phyloP scores from a whole-genome alignment of 164 flowering plant species.

The Cinnamomum chago region DNA sequence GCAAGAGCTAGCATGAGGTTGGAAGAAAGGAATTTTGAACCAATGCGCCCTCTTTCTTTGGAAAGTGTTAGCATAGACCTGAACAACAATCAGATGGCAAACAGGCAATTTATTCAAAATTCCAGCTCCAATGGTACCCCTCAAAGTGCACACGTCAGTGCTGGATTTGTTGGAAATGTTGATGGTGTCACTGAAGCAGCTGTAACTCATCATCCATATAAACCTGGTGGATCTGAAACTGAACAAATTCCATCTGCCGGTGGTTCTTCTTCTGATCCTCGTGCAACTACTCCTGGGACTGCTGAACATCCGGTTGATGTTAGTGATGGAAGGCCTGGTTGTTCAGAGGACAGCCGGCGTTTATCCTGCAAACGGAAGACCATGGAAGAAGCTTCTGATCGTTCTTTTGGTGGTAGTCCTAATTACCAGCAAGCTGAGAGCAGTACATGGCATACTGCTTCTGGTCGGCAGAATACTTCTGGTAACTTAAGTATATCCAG shows the following conservation, averaged over 20 bases:
- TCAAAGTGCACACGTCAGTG: slow-evolving; percentile 31
- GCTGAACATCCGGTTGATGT: slow-evolving; percentile 36
- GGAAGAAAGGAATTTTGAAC: slow-evolving; percentile 32
- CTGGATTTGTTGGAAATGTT: slow-evolving; percentile 32
- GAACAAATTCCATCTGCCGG: slow-evolving; percentile 25
- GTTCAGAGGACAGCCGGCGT: slow-evolving; percentile 52
- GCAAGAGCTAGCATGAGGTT: slow-evolving; percentile 31
- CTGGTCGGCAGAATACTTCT: slow-evolving; percentile 24
- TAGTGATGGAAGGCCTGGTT: slow-evolving; percentile 45
- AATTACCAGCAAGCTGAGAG: slow-evolving; percentile 41
- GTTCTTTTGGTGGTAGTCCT: slow-evolving; percentile 39
- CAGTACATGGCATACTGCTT: slow-evolving; percentile 36
- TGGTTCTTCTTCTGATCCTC: slow-evolving; percentile 40
- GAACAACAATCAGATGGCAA: slow-evolving; percentile 17
- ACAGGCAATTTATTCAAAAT: slow-evolving; percentile 18
- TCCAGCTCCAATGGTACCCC: slow-evolving; percentile 3
- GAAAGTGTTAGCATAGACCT: slow-evolving; percentile 28
- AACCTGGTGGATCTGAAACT: slow-evolving; percentile 30
- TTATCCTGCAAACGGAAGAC: slow-evolving; percentile 70
- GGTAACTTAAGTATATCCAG: slow-evolving; percentile 28
- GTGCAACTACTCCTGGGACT: slow-evolving; percentile 33
- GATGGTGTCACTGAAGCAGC: slow-evolving; percentile 26
- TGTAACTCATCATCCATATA: slow-evolving; percentile 22
- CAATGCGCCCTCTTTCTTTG: slow-evolving; percentile 23
- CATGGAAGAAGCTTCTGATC: slow-evolving; percentile 45